Base-by-base conservation (phyloP, 169 alveolate genomes). In the Prorocentrum cordatum region DNA sequence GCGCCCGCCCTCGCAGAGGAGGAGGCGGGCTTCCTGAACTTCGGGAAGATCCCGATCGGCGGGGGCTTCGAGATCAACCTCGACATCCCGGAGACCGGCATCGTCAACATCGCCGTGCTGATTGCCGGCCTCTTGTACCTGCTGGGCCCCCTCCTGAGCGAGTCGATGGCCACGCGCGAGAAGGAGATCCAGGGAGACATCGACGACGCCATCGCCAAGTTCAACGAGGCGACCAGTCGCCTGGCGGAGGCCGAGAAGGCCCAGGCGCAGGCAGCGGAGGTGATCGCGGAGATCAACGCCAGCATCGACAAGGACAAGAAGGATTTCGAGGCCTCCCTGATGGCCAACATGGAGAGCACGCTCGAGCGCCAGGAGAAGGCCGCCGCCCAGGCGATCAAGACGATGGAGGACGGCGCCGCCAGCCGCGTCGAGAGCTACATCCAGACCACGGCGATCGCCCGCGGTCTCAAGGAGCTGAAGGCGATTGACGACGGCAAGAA, bases 21-120 rank as follows among this genome's bases (percentile, higher is more conserved):
- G 73, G 87, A 66, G 45, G 87, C 75, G 42, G 87, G 87, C 75
- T 31, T 77, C 32, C 73, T 77, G 87, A 66, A 77, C 36, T 77
- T 77, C n/a, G 87, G 87, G 75, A 77, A 77, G 90, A 54, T 80
- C 70, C 80, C 61, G 90, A 77, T 80, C 26, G 90, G 90, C 29
- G 90, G 90, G n/a, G 90, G 90, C 29, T 80, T 80, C 29, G 90
- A 66, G 80, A 67, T 80, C 68, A 80, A 80, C 90, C 79, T 80
- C 24, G 39, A 80, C 80, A 80, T 80, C 68, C 90, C 90, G 6
- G 90, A 80, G 90, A 14, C n/a, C 33, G 59, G 58, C 6, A 42
- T 42, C 16, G 54, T 42, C 54, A 42, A 42, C 54, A 42, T 42
- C 16, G 54, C 54, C 9, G 16, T 42, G n/a, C 54, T 42, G 9